Conservation (phyloP, 2,329 filamentous ascomycete genomes). For the Bipolaris cookei region DNA sequence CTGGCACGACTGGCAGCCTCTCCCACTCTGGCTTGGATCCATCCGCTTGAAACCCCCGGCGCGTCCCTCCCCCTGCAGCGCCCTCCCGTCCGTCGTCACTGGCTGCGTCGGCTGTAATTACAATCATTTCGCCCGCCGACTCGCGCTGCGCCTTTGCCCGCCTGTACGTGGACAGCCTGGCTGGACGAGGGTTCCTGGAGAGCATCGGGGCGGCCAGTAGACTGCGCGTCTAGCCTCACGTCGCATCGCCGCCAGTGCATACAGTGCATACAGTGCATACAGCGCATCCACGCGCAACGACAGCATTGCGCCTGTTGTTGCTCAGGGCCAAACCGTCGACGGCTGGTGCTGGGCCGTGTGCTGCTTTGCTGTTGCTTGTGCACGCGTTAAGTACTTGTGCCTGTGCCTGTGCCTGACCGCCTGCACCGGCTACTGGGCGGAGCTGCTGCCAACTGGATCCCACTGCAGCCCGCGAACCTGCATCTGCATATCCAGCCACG, state of each 20-base stretch:
- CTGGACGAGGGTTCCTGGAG: conserved; percentile 33
- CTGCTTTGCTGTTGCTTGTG: no score
- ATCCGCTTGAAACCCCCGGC: conserved; percentile 15
- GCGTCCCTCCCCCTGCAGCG: conserved; percentile 33
- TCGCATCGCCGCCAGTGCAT: conserved; percentile 1
- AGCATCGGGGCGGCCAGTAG: conserved; percentile 24
- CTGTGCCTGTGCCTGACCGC: conserved; percentile 5
- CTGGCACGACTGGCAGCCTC: neutral
- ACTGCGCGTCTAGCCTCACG: conserved; percentile 1
- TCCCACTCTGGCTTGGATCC: neutral
- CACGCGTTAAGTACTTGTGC: conserved; percentile 34
- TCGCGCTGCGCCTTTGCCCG: conserved; percentile 39
- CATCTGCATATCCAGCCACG: conserved; percentile 30
- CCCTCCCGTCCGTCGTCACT: conserved; percentile 39
- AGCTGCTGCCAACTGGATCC: conserved; percentile 41
- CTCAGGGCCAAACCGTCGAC: neutral
- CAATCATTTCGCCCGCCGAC: conserved; percentile 33
- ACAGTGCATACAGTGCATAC: conserved; percentile 2
- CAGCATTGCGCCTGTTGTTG: neutral
- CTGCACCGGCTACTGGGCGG: conserved; percentile 22
- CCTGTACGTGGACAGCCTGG: conserved; percentile 22
- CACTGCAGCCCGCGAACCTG: conserved; percentile 38
- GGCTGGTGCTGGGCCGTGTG: neutral
- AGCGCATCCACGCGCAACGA: neutral
- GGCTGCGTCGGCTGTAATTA: conserved; percentile 36